Evolutionary conservation across 2,329 filamentous ascomycete genomes (phyloP), one percentile per base, ranked within the genome.

Genomic region (Cladosporium sp.): DNA sequence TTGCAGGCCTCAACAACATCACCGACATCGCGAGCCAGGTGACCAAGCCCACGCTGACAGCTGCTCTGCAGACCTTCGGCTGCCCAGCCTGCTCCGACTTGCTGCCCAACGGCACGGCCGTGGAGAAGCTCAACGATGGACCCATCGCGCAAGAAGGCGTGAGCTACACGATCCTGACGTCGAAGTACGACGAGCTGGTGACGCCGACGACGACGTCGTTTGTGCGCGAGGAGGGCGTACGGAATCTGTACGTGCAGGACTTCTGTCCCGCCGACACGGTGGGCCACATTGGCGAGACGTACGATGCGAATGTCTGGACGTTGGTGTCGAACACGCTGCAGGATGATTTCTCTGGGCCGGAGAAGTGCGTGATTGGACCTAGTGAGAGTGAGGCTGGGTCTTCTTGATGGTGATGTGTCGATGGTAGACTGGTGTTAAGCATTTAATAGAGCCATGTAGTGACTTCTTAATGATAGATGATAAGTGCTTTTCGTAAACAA

Each of bases 231-330:
- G 43, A 52, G 8, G 59, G 58, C 10, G 60, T 60, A 1, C 46
- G 56, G 49, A 61, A 62, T 48, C 38, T 59, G 1, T 60, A 58
- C 38, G 44, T 61, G 2, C 60, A 62, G 53, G 56, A 62, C 18
- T 62, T 56, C 31, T 61, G 60, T 33, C 56, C 58, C 2, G 31
- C 52, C 7, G 58, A 62, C 50, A 49, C 43, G 9, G 59, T 60
- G 3, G 60, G 60, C 6, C 60, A 61, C 35, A 57, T 62, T 45
- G 60, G 58, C 3, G 60, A 61, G 51, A 58, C 60, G 9, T 62
- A 61, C 34, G 58, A 61, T 34, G 22, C 10, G 6, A 62, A 62
- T 55, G 59, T 62, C 2, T 60, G 58, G 60, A 49, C 49, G 4
- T 35, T 62, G 19, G 60, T 62, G 19, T 22, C 42, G 14, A 62